These are phyloP conservation scores for Plasmodium vivax DNA, from an alignment of 169 alveolate species.

Conservation along the genomic window DNA sequence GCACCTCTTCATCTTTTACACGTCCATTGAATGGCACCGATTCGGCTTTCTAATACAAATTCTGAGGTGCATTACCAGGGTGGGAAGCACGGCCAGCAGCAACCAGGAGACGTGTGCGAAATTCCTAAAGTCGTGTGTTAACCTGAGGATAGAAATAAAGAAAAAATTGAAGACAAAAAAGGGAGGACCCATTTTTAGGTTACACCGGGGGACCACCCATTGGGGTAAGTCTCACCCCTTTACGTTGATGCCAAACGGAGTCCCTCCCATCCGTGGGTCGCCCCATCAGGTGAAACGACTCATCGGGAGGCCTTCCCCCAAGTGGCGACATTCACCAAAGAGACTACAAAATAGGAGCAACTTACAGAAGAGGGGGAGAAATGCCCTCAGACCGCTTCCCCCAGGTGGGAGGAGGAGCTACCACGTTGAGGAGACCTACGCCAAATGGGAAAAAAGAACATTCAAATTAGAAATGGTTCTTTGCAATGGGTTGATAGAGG, in stretches of 20 bases:
- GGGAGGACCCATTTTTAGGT: neutral
- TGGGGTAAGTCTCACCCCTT: neutral
- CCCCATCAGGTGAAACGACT: neutral
- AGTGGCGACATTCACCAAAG: neutral
- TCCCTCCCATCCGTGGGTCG: neutral
- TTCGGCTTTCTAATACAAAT: neutral
- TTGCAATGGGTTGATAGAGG: neutral
- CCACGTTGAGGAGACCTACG: neutral
- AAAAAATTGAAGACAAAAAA: neutral
- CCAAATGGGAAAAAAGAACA: neutral
- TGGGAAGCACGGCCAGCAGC: neutral
- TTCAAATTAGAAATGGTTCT: neutral
- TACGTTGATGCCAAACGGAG: neutral
- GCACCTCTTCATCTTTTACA: constrained; percentile 17
- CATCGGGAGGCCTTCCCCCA: neutral
- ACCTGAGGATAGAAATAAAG: constrained; percentile 12
- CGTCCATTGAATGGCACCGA: neutral
- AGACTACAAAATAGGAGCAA: neutral
- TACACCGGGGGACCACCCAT: neutral
- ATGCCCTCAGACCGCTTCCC: neutral
- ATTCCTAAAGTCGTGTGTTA: constrained; percentile 14
- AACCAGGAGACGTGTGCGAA: neutral
- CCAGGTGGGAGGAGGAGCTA: neutral
- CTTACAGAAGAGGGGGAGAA: neutral
- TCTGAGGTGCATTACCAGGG: neutral